phyloP scores from a whole-genome alignment of 2,329 filamentous ascomycete species.

The Venturia aucupariae region DNA sequence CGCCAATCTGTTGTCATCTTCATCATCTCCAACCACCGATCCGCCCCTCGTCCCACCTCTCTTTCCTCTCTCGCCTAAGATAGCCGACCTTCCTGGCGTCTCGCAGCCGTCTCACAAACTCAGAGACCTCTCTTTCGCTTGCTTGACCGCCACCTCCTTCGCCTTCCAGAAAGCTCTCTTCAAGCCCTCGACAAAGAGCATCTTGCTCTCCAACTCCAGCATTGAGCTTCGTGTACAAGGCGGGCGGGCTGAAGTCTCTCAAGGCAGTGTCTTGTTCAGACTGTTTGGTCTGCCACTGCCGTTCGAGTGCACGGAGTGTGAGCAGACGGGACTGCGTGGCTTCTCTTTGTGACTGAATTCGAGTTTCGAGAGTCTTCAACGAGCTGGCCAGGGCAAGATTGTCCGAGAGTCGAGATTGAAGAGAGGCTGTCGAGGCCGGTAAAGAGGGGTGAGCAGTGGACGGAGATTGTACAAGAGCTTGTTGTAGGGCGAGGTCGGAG shows the following conservation, averaged over 20 bases:
- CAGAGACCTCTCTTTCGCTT: constrained; percentile 70
- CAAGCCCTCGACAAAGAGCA: constrained; percentile 66
- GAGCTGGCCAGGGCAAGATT: constrained; percentile 63
- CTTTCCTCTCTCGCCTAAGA: constrained; percentile 74
- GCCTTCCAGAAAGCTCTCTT: constrained; percentile 84
- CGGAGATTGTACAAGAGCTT: constrained; percentile 61
- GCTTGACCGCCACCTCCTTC: constrained; percentile 41
- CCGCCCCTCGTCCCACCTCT: constrained; percentile 90
- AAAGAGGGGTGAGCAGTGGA: constrained; percentile 64
- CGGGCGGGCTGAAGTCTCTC: constrained; percentile 74
- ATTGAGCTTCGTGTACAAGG: constrained; percentile 72
- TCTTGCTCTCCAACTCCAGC: constrained; percentile 78
- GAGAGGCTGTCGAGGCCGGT: constrained; percentile 51
- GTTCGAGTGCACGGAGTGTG: constrained; percentile 74
- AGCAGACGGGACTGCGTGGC: constrained; percentile 73
- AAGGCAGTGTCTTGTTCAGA: constrained; percentile 79
- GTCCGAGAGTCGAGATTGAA: constrained; percentile 55
- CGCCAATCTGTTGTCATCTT: neutral
- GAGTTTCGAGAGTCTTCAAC: constrained; percentile 51
- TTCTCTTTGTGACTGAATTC: constrained; percentile 53
- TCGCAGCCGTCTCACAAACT: constrained; percentile 75
- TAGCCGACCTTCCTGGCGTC: constrained; percentile 74
- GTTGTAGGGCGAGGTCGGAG: constrained; percentile 55
- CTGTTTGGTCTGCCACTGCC: constrained; percentile 87
- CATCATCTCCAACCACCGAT: constrained; percentile 85